These are phyloP conservation scores for Metarhizium robertsii DNA, from an alignment of 2,329 filamentous ascomycete genomes.

Conservation along the genomic window DNA sequence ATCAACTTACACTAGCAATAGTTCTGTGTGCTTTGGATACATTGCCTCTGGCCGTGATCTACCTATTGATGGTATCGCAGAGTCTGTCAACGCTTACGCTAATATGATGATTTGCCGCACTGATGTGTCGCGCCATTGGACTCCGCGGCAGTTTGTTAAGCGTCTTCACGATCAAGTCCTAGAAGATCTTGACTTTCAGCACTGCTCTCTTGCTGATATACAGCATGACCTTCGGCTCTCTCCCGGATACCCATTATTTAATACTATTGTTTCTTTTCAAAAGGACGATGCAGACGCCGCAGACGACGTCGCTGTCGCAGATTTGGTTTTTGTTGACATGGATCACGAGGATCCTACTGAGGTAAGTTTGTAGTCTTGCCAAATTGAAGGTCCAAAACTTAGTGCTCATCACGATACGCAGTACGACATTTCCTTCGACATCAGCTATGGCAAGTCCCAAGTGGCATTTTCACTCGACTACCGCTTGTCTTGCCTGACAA, in stretches of 20 bases:
- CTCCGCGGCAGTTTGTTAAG: constrained; percentile 22
- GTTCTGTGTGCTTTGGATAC: constrained; percentile 3
- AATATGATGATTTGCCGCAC: constrained; percentile 2
- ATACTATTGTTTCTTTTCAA: constrained; percentile 23
- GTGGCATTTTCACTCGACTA: background rate
- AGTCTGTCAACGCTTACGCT: constrained; percentile 4
- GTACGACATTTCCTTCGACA: constrained; percentile 1
- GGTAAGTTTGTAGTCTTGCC: background rate
- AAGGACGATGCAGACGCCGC: constrained; percentile 3
- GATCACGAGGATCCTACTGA: constrained; percentile 4
- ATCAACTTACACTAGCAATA: constrained; percentile 1
- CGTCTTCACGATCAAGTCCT: constrained; percentile 34
- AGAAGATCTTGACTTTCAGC: constrained; percentile 33
- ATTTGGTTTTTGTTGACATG: constrained; percentile 1
- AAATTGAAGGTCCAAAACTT: background rate
- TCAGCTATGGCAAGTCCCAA: constrained; percentile 1
- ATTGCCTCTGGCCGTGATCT: constrained; percentile 1
- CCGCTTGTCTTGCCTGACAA: background rate
- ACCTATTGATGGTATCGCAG: constrained; percentile 1
- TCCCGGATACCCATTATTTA: constrained; percentile 16
- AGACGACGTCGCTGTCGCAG: background rate
- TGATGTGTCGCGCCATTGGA: constrained; percentile 16
- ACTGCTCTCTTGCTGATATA: constrained; percentile 37
- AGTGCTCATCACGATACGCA: background rate
- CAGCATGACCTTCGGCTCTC: constrained; percentile 21